These are phyloP conservation scores for Picochlorum sp. DNA, from an alignment of 139 green algal genomes.

Conservation along the genomic window DNA sequence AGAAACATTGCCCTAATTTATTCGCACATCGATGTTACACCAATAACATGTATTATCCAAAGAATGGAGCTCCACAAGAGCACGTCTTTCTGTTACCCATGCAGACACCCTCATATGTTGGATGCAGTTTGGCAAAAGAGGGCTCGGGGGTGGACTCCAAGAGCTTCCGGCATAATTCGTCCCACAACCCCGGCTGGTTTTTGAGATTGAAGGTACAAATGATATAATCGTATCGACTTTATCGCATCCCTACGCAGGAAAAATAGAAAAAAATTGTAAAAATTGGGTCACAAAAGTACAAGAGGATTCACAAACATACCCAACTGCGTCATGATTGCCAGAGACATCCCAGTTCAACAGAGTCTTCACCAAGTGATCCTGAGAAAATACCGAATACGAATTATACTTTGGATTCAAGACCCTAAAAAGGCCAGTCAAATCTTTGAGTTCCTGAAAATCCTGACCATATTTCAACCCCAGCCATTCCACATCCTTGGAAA, in stretches of 20 bases:
- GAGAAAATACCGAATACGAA: conserved; percentile 40
- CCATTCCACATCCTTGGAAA: conserved; percentile 80
- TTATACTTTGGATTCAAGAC: conserved; percentile 76
- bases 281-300: conserved; percentile 4
- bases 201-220: conserved; percentile 54
- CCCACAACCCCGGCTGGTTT: conserved; percentile 32
- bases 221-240: conserved; percentile 84
- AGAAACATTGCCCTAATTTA: conserved; percentile 1
- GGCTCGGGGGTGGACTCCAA: conserved; percentile 40
- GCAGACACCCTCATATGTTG: conserved; percentile 78
- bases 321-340: conserved; percentile 51
- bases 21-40: conserved; percentile 10
- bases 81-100: conserved; percentile 86
- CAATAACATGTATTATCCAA: conserved; percentile 36
- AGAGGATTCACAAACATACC: conserved; percentile 11
- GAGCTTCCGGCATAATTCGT: conserved; percentile 46
- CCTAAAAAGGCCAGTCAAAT: conserved; percentile 74
- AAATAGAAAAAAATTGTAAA: neutral
- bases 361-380: conserved; percentile 71
- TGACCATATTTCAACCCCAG: conserved; percentile 66
- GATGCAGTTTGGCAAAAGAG: conserved; percentile 68
- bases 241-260: conserved; percentile 47
- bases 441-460: conserved; percentile 62
- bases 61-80: conserved; percentile 73
- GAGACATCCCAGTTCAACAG: conserved; percentile 55